A percentile compares a stretch with the other conserved stretches of the same genome.
These are phyloP conservation scores for Cercospora sesami DNA, from an alignment of 2,329 filamentous ascomycete genomes.

Conservation along the genomic window DNA sequence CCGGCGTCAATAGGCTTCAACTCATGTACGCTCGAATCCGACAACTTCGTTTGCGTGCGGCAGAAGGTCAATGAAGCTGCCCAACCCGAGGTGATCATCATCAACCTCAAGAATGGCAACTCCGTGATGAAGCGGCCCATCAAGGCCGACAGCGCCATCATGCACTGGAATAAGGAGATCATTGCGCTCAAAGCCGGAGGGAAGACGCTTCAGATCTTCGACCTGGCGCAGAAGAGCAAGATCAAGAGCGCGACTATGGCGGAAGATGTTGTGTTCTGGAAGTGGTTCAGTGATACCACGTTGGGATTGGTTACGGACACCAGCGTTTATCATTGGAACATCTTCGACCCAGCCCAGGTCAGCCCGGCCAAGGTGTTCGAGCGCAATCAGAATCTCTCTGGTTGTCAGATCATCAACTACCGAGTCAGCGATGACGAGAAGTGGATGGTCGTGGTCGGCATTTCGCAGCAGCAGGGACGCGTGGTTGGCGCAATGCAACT, in stretches of 20 bases:
- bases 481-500: slow-evolving; percentile 97
- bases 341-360: slow-evolving; percentile 79
- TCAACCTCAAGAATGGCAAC: slow-evolving; percentile 97
- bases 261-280: slow-evolving; percentile 98
- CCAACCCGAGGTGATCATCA: slow-evolving; percentile 90
- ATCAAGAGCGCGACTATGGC: slow-evolving; percentile 95
- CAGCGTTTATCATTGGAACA: slow-evolving; percentile 96
- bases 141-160: slow-evolving; percentile 99
- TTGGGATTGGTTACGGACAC: slow-evolving; percentile 88
- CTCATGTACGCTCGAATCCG: slow-evolving; percentile 94
- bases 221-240: slow-evolving; percentile 88
- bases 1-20: slow-evolving; percentile 79
- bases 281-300: slow-evolving; percentile 90
- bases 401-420: slow-evolving; percentile 99
- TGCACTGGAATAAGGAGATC: slow-evolving; percentile 96
- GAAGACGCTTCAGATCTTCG: slow-evolving; percentile 95
- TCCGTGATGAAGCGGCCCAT: slow-evolving; percentile 92
- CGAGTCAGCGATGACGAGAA: slow-evolving; percentile 92
- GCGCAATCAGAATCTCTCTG: slow-evolving; percentile 82
- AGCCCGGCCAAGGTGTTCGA: slow-evolving; percentile 90
- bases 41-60: slow-evolving; percentile 92
- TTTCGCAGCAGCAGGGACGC: slow-evolving; percentile 87
- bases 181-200: slow-evolving; percentile 95
- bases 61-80: slow-evolving; percentile 85
- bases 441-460: slow-evolving; percentile 98